Conservation (phyloP, 306 rosid species). For the Heteromeles arbutifolia region DNA sequence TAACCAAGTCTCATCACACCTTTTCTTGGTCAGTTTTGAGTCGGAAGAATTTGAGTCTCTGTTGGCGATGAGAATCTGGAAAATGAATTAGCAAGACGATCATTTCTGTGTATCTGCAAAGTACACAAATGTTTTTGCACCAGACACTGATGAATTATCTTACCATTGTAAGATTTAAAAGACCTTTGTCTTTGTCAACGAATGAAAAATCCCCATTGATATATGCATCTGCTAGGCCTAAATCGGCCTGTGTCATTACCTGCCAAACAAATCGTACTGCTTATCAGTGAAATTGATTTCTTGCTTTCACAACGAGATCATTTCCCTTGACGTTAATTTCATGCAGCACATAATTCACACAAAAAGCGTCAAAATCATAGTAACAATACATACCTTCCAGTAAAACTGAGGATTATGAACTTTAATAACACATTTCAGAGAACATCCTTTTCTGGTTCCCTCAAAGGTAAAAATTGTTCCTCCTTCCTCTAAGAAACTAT, state of each 20-base stretch:
- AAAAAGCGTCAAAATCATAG: background rate
- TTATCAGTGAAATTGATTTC: background rate
- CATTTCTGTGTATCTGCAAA: background rate
- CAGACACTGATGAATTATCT: background rate
- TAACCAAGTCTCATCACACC: slow-evolving; percentile 28
- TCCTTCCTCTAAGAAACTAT: slow-evolving; percentile 81
- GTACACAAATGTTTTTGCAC: background rate
- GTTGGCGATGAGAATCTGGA: slow-evolving; percentile 78
- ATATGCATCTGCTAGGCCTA: slow-evolving; percentile 93
- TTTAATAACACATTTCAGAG: slow-evolving; percentile 40
- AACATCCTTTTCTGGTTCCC: slow-evolving; percentile 45
- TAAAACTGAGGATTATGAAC: slow-evolving; percentile 79
- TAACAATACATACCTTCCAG: slow-evolving; percentile 60
- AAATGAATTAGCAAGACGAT: background rate
- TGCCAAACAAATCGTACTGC: slow-evolving; percentile 24
- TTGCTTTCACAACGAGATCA: too few relatives aligned
- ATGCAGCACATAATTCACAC: background rate
- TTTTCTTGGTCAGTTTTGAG: slow-evolving; percentile 41
- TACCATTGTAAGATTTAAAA: slow-evolving; percentile 59
- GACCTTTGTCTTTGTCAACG: slow-evolving; percentile 69
- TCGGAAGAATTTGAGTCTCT: slow-evolving; percentile 53
- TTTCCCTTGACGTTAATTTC: background rate
- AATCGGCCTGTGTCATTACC: slow-evolving; percentile 85
- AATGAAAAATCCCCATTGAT: slow-evolving; percentile 69
- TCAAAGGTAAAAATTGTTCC: slow-evolving; percentile 77